Percentiles rank a stretch among this genome's conserved stretches.
Evolutionary conservation across 2,329 filamentous ascomycete genomes (phyloP).

Genomic region (Aspergillus sp.): DNA sequence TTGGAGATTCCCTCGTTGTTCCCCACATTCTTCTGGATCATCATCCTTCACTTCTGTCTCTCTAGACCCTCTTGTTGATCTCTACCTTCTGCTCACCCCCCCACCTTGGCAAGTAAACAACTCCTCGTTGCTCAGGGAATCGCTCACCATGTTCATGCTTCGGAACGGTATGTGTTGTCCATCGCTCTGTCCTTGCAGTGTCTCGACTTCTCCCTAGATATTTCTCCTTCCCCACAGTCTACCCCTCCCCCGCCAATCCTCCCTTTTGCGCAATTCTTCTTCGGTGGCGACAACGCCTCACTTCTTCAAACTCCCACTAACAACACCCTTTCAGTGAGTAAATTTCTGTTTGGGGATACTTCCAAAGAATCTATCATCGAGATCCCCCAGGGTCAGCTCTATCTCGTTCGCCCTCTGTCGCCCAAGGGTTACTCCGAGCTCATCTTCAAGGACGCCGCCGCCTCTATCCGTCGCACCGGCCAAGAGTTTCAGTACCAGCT

Average conservation of each 20-base stretch:
- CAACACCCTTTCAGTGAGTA: slow-evolving; percentile 63
- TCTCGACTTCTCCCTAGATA: slow-evolving; percentile 2
- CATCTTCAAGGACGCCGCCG: slow-evolving; percentile 95
- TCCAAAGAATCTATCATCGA: slow-evolving; percentile 93
- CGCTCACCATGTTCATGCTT: slow-evolving; percentile 55
- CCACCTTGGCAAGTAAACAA: slow-evolving; percentile 14
- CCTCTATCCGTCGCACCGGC: slow-evolving; percentile 85
- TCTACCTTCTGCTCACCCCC: slow-evolving; percentile 2
- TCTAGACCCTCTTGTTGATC: slow-evolving; percentile 5
- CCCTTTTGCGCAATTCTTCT: background rate
- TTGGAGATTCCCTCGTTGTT: too few species aligned
- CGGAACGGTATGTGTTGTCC: slow-evolving; percentile 48
- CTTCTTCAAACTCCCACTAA: slow-evolving; percentile 1
- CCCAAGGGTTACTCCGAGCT: slow-evolving; percentile 98
- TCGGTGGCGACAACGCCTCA: slow-evolving; percentile 4
- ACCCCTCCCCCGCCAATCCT: slow-evolving; percentile 12
- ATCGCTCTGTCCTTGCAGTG: slow-evolving; percentile 17
- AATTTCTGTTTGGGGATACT: slow-evolving; percentile 84
- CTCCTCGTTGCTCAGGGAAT: slow-evolving; percentile 19
- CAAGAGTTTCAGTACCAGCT: slow-evolving; percentile 98
- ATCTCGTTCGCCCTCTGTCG: slow-evolving; percentile 89
- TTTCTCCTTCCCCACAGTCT: slow-evolving; percentile 17
- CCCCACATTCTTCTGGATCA: too few species aligned
- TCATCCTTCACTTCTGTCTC: background rate
- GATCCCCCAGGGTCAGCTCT: slow-evolving; percentile 92